Base-by-base conservation (phyloP, 2,329 filamentous ascomycete genomes). In the Fusarium keratoplasticum region DNA sequence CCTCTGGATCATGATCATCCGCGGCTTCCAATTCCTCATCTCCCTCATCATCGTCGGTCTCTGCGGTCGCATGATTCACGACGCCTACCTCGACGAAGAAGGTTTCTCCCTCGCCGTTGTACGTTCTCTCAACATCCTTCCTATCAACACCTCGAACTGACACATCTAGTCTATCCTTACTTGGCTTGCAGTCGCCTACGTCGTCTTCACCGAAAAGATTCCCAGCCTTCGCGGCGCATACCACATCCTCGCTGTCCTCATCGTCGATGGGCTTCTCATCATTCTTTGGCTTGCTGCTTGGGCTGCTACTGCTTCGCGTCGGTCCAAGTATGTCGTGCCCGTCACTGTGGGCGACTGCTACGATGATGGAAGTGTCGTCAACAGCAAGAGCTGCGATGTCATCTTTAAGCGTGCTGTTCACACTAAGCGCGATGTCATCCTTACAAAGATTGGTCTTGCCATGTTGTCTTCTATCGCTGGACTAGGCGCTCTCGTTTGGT, bases 231-330 rank as follows among this genome's bases (percentile, higher is more conserved):
- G 79, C 22, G 27, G 62, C 2, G 75, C 78, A 20, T 87, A 88
- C 74, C 83, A 87, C 70, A 81, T 86, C 66, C 81, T 84, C 71
- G 86, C 85, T 44, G 80, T 87, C 11, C 77, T 88, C 9, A 78
- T 78, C 16, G 80, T 88, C 25, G 86, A 88, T 54, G 81, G 76
- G 5, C 77, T 87, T 50, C 80, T 88, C 78, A 74, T 84, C 55
- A 73, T 88, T 65, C 81, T 88, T 62, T 88, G 87, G 87, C 83
- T 88, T 20, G 81, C 84, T 0, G 81, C 83, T n/a, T 84, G 80
- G 67, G 82, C 82, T 18, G 81, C 84, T 29, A 81, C 81, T 16
- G 86, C 86, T 10, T 81, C 83, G 22, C 79, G 75, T 61, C 83
- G 86, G 33, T 80, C 81, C 36, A 69, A 69, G 20, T 87, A 84